Evolutionary conservation across 352 stramenopile species (phyloP), one percentile per base, ranked within the genome.

Genomic region (Thalassiosira mediterranea): DNA sequence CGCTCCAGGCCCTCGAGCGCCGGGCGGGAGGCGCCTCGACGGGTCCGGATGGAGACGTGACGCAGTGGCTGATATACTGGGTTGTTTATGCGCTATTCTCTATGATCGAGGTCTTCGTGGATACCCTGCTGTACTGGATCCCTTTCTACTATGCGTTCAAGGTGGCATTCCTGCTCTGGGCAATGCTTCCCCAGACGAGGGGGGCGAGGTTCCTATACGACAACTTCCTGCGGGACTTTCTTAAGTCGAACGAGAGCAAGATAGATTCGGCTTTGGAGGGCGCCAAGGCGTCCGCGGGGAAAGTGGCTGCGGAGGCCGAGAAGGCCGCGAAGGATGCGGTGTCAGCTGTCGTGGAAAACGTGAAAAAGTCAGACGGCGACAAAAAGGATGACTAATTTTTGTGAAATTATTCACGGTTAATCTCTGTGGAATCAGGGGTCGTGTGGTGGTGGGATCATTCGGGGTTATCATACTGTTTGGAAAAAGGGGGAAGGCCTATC

Each of bases 121-220:
- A 98, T 79, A 95, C 97, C 47, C 80, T 99, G 38, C 83, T 98
- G 3, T 98, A 98, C 83, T 98, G 95, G 95, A 98, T 99, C 82
- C 96, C 96, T 13, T 98, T 98, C 84, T 99, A 98, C 88, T 98
- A 98, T 81, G 93, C 95, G 10, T 97, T 98, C 89, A 99, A 99
- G 91, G 75, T 98, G 21, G 96, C 95, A 49, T 98, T 98, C 88
- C 90, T 99, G 58, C 82, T 98, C 19, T 98, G 96, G 95, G 89
- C 97, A 31, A 98, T 98, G 88, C 93, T 98, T 76, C 96, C 96
- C n/a, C 96, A 96, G 79, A 98, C 95, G 37, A 86, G 95, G 65
- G 96, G 96, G 31, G 95, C 96, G 17, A 97, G 95, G 58, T 98
- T 98, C 84, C 83, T 98, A 26, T 98, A 98, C 86, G 94, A 95